A percentile compares a stretch with the other conserved stretches of the same genome.
Evolutionary conservation across 148 eudicot species (phyloP).

Genomic region (Cornus florida): DNA sequence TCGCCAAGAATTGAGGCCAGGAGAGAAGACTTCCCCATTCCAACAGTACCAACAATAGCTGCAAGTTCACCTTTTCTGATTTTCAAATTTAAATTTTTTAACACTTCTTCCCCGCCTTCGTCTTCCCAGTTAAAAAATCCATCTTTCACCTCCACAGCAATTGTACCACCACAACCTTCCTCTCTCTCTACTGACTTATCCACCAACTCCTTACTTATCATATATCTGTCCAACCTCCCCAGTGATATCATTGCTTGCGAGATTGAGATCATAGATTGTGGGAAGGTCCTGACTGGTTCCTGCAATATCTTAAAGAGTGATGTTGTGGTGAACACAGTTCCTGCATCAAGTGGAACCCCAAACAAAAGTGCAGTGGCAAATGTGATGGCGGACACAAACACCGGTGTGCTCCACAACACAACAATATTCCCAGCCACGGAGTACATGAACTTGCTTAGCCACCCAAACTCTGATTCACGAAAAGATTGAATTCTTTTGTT

Average conservation of each 20-base stretch:
- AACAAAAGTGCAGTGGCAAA: conserved; percentile 69
- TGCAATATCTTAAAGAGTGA: conserved; percentile 74
- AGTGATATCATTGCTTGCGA: conserved; percentile 91
- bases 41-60: conserved; percentile 92
- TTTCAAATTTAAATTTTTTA: conserved; percentile 53
- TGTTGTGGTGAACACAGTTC: conserved; percentile 79
- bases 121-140: conserved; percentile 92
- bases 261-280: conserved; percentile 86
- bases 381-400: conserved; percentile 57
- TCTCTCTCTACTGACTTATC: conserved; percentile 61
- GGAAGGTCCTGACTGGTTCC: conserved; percentile 88
- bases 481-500: conserved; percentile 57
- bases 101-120: conserved; percentile 47
- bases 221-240: conserved; percentile 64
- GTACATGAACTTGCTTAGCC: conserved; percentile 75
- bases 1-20: conserved; percentile 86
- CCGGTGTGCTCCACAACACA: conserved; percentile 81
- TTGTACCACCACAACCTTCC: conserved; percentile 43
- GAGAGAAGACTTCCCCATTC: conserved; percentile 91
- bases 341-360: conserved; percentile 76
- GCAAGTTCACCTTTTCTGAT: conserved; percentile 79
- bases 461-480: conserved; percentile 66
- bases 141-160: conserved; percentile 66
- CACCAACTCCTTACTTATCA: conserved; percentile 73
- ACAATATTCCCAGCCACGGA: conserved; percentile 57